phyloP scores from a whole-genome alignment of 495 filamentous ascomycete genomes.

The Penicillium argentinense region DNA sequence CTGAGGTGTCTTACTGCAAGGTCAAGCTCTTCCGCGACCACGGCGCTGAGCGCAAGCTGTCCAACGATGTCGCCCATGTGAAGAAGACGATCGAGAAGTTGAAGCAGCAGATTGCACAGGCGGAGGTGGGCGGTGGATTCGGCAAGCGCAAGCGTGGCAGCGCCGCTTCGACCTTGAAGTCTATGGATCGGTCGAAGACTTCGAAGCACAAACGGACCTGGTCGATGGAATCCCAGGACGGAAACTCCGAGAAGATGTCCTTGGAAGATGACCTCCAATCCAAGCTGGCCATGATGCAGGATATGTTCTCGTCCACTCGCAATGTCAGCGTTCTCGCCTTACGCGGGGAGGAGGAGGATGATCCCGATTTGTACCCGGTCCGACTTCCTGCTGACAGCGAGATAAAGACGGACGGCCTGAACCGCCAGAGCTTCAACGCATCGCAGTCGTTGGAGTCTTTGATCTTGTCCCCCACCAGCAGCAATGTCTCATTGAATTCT shows the following conservation, averaged over 20 bases:
- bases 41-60: conserved; percentile 88
- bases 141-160: conserved; percentile 78
- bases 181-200: conserved; percentile 60
- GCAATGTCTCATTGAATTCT: conserved; percentile 49
- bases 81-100: conserved; percentile 93
- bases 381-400: conserved; percentile 66
- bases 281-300: conserved; percentile 81
- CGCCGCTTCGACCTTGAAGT: conserved; percentile 52
- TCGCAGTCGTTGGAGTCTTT: conserved; percentile 51
- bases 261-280: conserved; percentile 86
- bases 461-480: conserved; percentile 66
- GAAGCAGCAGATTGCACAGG: conserved; percentile 80
- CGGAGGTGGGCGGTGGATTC: conserved; percentile 84
- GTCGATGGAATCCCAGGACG: conserved; percentile 91
- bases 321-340: conserved; percentile 83
- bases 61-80: conserved; percentile 85
- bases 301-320: conserved; percentile 93
- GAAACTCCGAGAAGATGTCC: conserved; percentile 58
- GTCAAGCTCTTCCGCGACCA: conserved; percentile 95
- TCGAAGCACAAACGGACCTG: conserved; percentile 91
- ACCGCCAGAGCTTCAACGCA: conserved; percentile 56
- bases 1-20: conserved; percentile 87
- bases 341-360: conserved; percentile 78
- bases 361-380: conserved; percentile 86
- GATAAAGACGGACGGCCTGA: conserved; percentile 53